These are phyloP conservation scores for Coemansia sp. DNA, from an alignment of 192 early-diverging fungal species.

Conservation along the genomic window DNA sequence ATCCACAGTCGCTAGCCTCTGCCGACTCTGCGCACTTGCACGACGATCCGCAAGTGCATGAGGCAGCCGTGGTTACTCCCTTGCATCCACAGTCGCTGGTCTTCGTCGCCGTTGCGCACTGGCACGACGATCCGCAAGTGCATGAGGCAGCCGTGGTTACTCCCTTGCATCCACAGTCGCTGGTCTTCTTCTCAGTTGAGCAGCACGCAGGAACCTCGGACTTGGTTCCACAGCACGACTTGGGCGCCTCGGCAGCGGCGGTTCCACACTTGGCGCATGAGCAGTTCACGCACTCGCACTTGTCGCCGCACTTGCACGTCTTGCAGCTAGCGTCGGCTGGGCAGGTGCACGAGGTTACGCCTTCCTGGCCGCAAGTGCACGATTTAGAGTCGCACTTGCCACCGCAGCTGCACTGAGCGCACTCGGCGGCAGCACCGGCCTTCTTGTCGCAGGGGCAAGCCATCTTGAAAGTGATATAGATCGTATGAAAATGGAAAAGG, in stretches of 20 bases:
- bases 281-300: slow-evolving; percentile 26
- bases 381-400: slow-evolving; percentile 18
- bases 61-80: not conserved
- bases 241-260: not conserved
- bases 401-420: slow-evolving; percentile 24
- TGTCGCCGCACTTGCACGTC: slow-evolving; percentile 28
- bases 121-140: slow-evolving; percentile 19
- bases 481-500: not conserved
- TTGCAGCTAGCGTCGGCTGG: slow-evolving; percentile 18
- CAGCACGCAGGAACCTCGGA: slow-evolving; percentile 11
- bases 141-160: not conserved
- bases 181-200: slow-evolving; percentile 6
- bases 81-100: slow-evolving; percentile 16
- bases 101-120: not conserved
- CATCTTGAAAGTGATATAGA: slow-evolving; percentile 9
- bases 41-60: slow-evolving; percentile 18
- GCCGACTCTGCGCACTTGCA: slow-evolving; percentile 12
- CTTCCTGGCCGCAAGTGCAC: slow-evolving; percentile 38
- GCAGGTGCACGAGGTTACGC: slow-evolving; percentile 28
- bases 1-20: slow-evolving; percentile 5
- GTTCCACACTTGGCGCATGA: slow-evolving; percentile 11
- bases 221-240: slow-evolving; percentile 14
- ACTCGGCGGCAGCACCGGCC: not conserved
- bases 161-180: too few relatives aligned
- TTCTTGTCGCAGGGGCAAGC: slow-evolving; percentile 19